These are phyloP conservation scores for Aspergillus flavus DNA, from an alignment of 2,329 filamentous ascomycete species.

Conservation along the genomic window DNA sequence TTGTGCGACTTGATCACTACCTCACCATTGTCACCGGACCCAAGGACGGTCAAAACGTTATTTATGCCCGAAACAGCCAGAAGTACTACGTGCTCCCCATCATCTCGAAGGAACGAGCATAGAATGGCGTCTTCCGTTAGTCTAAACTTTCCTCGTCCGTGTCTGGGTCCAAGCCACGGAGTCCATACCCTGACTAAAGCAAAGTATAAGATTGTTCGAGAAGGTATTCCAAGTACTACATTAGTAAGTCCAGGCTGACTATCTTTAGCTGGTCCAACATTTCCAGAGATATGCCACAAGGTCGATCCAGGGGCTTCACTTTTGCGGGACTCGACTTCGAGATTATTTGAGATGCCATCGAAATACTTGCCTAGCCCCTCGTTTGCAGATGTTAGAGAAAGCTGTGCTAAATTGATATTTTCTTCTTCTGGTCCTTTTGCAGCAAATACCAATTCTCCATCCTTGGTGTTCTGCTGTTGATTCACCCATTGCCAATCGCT, in stretches of 20 bases:
- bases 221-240: conserved; percentile 65
- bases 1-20: conserved; percentile 72
- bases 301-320: conserved; percentile 47
- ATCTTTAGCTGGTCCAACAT: conserved; percentile 56
- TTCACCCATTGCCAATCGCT: conserved; percentile 50
- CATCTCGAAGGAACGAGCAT: conserved; percentile 71
- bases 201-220: conserved; percentile 73
- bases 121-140: conserved; percentile 78
- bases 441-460: conserved; percentile 48
- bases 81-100: conserved; percentile 75
- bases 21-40: conserved; percentile 64
- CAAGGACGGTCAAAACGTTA: conserved; percentile 70
- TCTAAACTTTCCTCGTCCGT: conserved; percentile 68
- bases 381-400: conserved; percentile 7
- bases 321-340: conserved; percentile 35
- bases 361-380: conserved; percentile 37
- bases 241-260: conserved; percentile 61
- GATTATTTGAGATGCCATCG: conserved; percentile 34
- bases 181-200: conserved; percentile 76
- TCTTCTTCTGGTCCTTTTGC: conserved; percentile 23
- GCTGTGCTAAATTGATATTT: conserved; percentile 3
- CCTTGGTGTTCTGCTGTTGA: conserved; percentile 39
- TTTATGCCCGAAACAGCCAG: conserved; percentile 75
- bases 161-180: conserved; percentile 86
- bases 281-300: conserved; percentile 57